Conservation (phyloP, 305 asterid species). For the Solanum hybrid region DNA sequence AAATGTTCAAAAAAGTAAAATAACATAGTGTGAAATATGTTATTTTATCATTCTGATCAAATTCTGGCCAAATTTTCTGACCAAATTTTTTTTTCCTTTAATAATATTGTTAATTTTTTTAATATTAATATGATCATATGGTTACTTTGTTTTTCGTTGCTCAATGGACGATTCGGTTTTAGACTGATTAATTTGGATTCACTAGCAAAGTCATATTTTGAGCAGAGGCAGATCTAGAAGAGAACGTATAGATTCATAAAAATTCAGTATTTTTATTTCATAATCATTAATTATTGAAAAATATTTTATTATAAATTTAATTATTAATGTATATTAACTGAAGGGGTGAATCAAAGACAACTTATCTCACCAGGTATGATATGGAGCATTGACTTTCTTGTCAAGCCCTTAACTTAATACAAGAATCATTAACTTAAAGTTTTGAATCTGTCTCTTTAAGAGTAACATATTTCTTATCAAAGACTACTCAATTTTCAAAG, state of each 20-base stretch:
- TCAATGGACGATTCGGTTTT: neutral
- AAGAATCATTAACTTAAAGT: neutral
- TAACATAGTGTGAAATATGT: no score
- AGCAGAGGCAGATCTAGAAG: neutral
- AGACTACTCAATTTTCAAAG: neutral
- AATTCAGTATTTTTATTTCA: neutral
- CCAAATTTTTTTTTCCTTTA: no score
- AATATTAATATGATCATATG: no score
- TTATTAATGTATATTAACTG: no score
- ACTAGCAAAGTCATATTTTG: neutral
- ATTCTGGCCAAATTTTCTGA: no score
- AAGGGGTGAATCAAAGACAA: neutral
- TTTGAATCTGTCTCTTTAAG: rapidly evolving
- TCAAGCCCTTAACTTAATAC: neutral
- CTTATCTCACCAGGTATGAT: neutral
- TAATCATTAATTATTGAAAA: neutral
- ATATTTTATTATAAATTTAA: neutral
- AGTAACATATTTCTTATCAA: neutral
- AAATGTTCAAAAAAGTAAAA: no score
- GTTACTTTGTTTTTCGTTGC: neutral
- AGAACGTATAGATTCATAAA: neutral
- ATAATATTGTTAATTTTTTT: neutral
- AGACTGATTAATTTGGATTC: neutral
- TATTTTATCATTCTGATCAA: no score
- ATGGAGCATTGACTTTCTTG: neutral